Evolutionary conservation across 78 protist species (phyloP), one percentile per base, ranked within the genome.

Genomic region (Dictyostelium intermedium): DNA sequence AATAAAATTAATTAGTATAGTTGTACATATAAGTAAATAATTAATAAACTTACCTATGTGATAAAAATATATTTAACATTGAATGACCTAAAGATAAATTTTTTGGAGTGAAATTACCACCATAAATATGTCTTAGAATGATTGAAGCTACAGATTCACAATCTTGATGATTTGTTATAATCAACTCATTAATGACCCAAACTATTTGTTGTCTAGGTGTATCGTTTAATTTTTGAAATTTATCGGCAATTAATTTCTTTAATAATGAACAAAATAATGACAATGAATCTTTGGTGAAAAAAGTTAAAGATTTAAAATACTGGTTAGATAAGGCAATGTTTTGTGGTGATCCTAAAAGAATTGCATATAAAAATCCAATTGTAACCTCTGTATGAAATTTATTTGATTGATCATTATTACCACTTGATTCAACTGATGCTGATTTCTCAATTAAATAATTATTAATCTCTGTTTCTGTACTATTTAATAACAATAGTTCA

Each of bases 141-240:
- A 56, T 85, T 11, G 92, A 73, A 20, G 69, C 2, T 1, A 96
- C 50, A 14, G 84, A 34, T 50, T 96, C 96, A 83, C 81, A 50
- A 27, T 96, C 97, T 18, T 78, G 91, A 25, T 84, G 94, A 47
- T 72, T 78, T 0, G 41, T 3, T 1, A 32, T 5, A n/a, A 84
- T 78, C 16, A 95, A 53, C 23, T 89, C 89, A 23, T 35, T 34
- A 11, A 83, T 23, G 5, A 95, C 16, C 97, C 97, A 95, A 7
- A 95, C 39, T 7, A 83, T 14, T 61, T 95, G 97, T 60, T 23
- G 47, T 72, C 73, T 69, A 1, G 87, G 92, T n/a, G n/a, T 16
- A 45, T 92, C 96, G 30, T 23, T 37, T 14, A 92, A 32, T 43
- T 92, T 92, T 32, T 74, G 92, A 78, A 84, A 92, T 23, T 85